Base-by-base conservation (phyloP, 208 protist species). In the Wallacemonas rigidus region DNA sequence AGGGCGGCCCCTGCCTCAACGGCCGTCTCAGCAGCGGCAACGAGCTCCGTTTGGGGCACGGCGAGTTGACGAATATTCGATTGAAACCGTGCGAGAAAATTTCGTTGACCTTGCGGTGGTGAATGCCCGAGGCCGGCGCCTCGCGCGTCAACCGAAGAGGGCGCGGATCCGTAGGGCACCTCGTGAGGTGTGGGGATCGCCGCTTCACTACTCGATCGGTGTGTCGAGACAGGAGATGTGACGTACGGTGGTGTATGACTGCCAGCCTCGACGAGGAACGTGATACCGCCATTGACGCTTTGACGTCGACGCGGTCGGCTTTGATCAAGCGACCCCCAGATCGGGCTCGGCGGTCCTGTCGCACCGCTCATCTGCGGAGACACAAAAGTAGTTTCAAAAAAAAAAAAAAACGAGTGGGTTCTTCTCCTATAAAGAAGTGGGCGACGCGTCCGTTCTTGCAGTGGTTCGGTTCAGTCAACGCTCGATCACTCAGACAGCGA, bases 41-140 rank as follows among this genome's bases (percentile, higher is more conserved):
- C 36, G 57, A 44, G 9, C 14, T 57, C 53, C 5, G 41, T 4
- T 14, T 65, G 41, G 8, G 60, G 4, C 38, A 48, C 60, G 5
- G 60, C 7, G 6, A 65, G 38, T 48, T 65, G 60, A 38, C 38
- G 38, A 35, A 65, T 65, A 17, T 65, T 65, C 7, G 40, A 51
- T 51, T 65, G 60, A 36, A 65, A 65, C 11, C 60, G 60, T 3
- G 60, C 60, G 40, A 65, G 40, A 26, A 65, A 65, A 35, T 41
- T 48, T 3, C 11, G 40, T 12, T 6, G 45, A 12, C 12, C 45
- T 6, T 50, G 45, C 45, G 45, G 45, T 12, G 45, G 45, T 12
- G 45, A 26, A 26, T 26, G 26, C 26, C 26, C 26, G 26, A 26
- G 26, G 26, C 26, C 26, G 26, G 26, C 26, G 26, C 26, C 26